These are phyloP conservation scores for Davidsoniella eucalypti DNA, from an alignment of 2,329 filamentous ascomycete genomes.

Conservation along the genomic window DNA sequence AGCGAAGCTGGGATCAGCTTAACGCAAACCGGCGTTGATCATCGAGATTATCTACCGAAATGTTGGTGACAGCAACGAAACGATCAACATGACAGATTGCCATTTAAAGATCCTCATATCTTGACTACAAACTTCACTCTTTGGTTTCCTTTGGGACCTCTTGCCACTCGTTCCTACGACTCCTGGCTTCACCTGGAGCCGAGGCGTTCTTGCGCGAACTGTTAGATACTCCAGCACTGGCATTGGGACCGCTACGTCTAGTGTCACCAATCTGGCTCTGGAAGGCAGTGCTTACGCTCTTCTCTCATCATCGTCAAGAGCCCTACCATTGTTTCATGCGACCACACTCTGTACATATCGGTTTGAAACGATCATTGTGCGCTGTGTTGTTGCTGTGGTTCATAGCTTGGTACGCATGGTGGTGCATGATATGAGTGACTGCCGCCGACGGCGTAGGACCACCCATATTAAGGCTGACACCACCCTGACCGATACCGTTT, in stretches of 20 bases:
- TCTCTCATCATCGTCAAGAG: constrained; percentile 81
- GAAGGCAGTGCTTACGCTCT: constrained; percentile 92
- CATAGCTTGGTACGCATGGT: constrained; percentile 1
- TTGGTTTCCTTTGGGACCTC: constrained; percentile 4
- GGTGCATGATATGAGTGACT: background rate
- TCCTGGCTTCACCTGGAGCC: background rate
- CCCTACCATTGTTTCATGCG: constrained; percentile 54
- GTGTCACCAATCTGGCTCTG: constrained; percentile 67
- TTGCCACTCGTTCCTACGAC: constrained; percentile 2
- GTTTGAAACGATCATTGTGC: constrained; percentile 62
- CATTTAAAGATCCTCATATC: background rate
- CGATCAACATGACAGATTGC: no score
- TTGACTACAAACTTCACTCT: constrained; percentile 2
- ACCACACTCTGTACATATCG: constrained; percentile 78
- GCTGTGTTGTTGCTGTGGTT: constrained; percentile 8
- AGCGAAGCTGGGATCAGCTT: no score
- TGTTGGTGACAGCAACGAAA: no score
- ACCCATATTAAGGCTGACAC: constrained; percentile 11
- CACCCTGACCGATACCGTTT: constrained; percentile 59
- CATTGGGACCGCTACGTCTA: constrained; percentile 19
- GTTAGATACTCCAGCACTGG: background rate
- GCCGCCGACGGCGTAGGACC: background rate
- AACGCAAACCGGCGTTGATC: no score
- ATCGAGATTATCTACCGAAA: no score
- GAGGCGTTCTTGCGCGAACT: background rate